Base-by-base conservation (phyloP, 2,329 filamentous ascomycete species). In the Cladophialophora exuberans region DNA sequence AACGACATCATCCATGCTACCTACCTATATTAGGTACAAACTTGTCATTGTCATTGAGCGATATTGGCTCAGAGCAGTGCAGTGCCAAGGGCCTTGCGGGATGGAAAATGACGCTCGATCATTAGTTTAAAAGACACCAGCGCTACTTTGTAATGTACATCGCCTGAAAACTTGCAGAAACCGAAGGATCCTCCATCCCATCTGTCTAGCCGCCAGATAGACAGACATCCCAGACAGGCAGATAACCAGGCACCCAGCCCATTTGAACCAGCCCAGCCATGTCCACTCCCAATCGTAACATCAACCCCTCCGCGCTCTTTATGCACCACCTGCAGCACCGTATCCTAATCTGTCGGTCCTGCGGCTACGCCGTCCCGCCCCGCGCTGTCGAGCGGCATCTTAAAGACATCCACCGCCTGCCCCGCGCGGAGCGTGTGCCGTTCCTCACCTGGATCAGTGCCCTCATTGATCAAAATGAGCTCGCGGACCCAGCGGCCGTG, bases 321-420 rank as follows among this genome's bases (percentile, higher is more conserved):
- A 42, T 55, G 30, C 62, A 64, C 49, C 46, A 49, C 3, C 56
- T 56, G 4, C 25, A 42, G 7, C 52, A 66, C 42, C 54, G 44
- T 23, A 58, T 64, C 4, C 18, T 65, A 3, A 51, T 68, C 48
- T 69, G 66, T 47, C 60, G 43, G 6, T 18, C 28, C 11, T 69
- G 66, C 45, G 60, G 30, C n/a, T 66, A 67, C 31, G 66, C 66
- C 2, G 59, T 69, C 18, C 64, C 67, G 43, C 65, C 64, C 7
- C 50, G 47, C 2, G 67, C 62, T 4, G 45, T 69, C 4, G 15
- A 42, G n/a, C 64, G 67, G 6, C 66, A 69, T 50, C 52, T 69
- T 17, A 69, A 69, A 31, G 67, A 69, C 18, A 67, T 68, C 25
- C 66, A 68, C 41, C 56, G 61, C 31, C 50, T 69, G 15, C 43